Evolutionary conservation across 1,284 basidiomycete genomes (phyloP).

Genomic region (Paramarasmius palmivorus): DNA sequence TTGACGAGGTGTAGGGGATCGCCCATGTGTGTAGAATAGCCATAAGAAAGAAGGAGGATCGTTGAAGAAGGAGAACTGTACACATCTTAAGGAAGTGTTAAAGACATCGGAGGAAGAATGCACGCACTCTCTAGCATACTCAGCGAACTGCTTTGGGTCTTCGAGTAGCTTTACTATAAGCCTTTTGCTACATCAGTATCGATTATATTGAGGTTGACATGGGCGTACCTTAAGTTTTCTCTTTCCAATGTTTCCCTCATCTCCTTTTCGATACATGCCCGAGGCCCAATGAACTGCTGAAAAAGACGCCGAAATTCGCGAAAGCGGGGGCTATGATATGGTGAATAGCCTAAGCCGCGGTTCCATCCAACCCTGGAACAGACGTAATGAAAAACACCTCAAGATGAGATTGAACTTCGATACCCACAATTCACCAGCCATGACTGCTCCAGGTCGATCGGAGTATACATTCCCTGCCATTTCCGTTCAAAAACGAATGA

Average conservation of each 20-base stretch:
- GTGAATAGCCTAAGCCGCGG: conserved; percentile 39
- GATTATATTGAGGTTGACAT: no score
- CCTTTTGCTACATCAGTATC: no score
- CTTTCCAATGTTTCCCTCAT: conserved; percentile 30
- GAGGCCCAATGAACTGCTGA: conserved; percentile 38
- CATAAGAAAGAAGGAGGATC: conserved; percentile 38
- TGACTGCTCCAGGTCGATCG: conserved; percentile 22
- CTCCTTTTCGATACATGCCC: conserved; percentile 25
- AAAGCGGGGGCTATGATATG: conserved; percentile 34
- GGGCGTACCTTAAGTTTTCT: conserved; percentile 22
- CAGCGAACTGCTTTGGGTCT: background rate
- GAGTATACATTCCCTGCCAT: conserved; percentile 16
- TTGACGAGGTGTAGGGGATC: conserved; percentile 35
- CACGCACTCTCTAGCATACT: conserved; percentile 1
- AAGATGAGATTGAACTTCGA: no score
- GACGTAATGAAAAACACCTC: background rate
- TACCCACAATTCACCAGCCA: conserved; percentile 44
- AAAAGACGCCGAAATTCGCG: conserved; percentile 40
- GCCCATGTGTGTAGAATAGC: conserved; percentile 33
- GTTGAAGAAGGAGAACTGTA: conserved; percentile 14
- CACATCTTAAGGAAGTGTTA: no score
- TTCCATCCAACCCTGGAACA: conserved; percentile 40
- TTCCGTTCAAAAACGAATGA: no score
- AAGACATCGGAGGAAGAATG: background rate
- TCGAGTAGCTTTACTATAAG: conserved; percentile 4